phyloP scores from a whole-genome alignment of 75 land plant species.

The Larix kaempferi region DNA sequence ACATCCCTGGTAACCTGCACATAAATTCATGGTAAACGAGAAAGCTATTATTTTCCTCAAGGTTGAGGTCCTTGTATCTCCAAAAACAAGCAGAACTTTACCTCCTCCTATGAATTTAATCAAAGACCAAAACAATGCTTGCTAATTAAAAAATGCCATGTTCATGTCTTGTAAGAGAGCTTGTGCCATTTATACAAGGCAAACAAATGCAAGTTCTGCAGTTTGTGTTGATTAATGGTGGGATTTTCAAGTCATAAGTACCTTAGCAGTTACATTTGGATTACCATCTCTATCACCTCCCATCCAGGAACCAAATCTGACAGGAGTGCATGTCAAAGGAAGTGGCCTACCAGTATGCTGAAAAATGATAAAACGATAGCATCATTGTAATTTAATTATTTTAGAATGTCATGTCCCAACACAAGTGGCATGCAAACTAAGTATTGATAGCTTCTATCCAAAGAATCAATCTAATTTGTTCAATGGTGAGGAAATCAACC shows the following conservation, averaged over 20 bases:
- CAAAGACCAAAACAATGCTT: not conserved
- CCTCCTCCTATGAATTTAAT: not conserved
- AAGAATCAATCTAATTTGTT: not conserved
- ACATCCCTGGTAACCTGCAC: slow-evolving; percentile 93
- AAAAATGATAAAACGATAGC: slow-evolving; percentile 9
- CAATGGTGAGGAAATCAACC: slow-evolving; percentile 17
- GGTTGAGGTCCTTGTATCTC: not conserved
- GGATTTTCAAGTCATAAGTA: slow-evolving; percentile 11
- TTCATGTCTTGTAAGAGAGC: not conserved
- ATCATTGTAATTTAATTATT: not conserved
- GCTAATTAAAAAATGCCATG: not conserved
- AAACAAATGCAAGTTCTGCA: too few relatives aligned
- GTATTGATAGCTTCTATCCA: too few relatives aligned
- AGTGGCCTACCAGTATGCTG: slow-evolving; percentile 91
- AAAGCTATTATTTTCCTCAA: not conserved
- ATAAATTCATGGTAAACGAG: not conserved
- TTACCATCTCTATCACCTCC: slow-evolving; percentile 99
- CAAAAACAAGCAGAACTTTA: not conserved
- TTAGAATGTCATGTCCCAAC: not conserved
- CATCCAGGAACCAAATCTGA: slow-evolving; percentile 99
- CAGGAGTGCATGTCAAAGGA: slow-evolving; percentile 87
- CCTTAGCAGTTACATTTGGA: slow-evolving; percentile 96
- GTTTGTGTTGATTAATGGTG: not conserved
- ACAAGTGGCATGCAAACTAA: not conserved
- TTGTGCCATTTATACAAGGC: not conserved